Evolutionary conservation across 148 eudicot genomes (phyloP), one percentile per base, ranked within the genome.

Genomic region (Cornus kousa): DNA sequence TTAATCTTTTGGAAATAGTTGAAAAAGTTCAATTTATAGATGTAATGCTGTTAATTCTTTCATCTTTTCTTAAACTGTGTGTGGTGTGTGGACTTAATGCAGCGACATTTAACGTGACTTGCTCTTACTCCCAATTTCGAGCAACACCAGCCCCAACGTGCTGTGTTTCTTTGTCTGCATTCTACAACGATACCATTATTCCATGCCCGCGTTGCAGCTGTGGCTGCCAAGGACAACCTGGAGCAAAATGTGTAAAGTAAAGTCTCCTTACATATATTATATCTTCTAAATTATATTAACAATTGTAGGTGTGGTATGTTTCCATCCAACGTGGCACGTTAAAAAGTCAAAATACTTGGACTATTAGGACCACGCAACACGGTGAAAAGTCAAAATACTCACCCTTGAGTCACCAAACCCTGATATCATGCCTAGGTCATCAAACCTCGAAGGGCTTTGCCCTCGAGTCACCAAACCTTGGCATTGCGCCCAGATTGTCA

Each of bases 131-230:
- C 9, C 97, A 92, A 78, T 94, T 92, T 62, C 76, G 71, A 69
- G 94, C 97, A 74, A 80, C 94, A 5, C 65, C 85, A 11, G 79
- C 91, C 16, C 98, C 98, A 43, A 90, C 86, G 22, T 94, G 98
- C 67, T 94, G 98, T 72, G 97, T 94, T 70, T 94, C 98, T n/a
- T 81, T 94, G 67, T 94, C 98, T 43, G 86, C 98, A 16, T 94
- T 94, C 83, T 94, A 94, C 79, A 89, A 84, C 24, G 70, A 79
- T 13, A 81, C 90, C 22, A 90, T 92, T 55, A 80, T 92, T 13
- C 80, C 82, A 22, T 94, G 97, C 83, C 97, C 88, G 11, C 73
- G 40, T 7, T 92, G 98, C 67, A 90, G 91, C 40, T 94, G 98
- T 72, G 91, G 83, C 80, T 94, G 97, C 82, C 85, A 79, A 73